Evolutionary conservation across 2,329 filamentous ascomycete genomes (phyloP).

Genomic region (Seiridium cupressi): DNA sequence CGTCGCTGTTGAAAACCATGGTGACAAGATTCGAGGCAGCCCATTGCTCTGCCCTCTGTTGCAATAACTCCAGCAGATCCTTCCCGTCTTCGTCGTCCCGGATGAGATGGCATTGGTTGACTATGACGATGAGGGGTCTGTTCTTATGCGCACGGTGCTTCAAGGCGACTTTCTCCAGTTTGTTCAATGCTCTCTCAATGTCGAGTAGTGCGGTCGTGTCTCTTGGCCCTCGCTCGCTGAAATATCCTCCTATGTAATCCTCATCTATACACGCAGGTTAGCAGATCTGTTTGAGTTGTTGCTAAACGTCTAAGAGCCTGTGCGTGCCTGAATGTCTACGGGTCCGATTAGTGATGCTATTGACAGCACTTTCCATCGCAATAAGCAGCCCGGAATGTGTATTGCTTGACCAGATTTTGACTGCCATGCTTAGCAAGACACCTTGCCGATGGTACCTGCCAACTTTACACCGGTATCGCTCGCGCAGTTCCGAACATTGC

Average conservation of each 20-base stretch:
- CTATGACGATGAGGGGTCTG: constrained; percentile 81
- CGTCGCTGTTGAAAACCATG: constrained; percentile 91
- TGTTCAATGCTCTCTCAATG: constrained; percentile 96
- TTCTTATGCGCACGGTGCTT: constrained; percentile 59
- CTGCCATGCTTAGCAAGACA: too few relatives aligned
- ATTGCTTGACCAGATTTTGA: too few relatives aligned
- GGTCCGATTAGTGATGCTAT: too few relatives aligned
- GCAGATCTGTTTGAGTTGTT: neutral
- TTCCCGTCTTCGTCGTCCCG: constrained; percentile 91
- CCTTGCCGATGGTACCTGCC: too few relatives aligned
- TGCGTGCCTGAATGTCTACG: too few relatives aligned
- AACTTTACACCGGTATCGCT: too few relatives aligned
- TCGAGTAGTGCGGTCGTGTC: constrained; percentile 91
- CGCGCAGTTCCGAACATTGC: too few relatives aligned
- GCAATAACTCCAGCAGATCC: constrained; percentile 88
- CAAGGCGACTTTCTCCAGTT: constrained; percentile 92
- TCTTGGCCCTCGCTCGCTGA: constrained; percentile 87
- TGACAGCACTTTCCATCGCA: too few relatives aligned
- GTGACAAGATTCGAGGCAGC: constrained; percentile 89
- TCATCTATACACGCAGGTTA: constrained; percentile 75
- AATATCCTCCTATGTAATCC: constrained; percentile 95
- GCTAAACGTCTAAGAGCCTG: too few relatives aligned
- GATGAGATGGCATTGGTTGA: constrained; percentile 91
- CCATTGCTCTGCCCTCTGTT: constrained; percentile 96
- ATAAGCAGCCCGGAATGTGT: too few relatives aligned